Evolutionary conservation across 768 basidiomycete genomes (phyloP).

Genomic region (Cystofilobasidium bisporidii): DNA sequence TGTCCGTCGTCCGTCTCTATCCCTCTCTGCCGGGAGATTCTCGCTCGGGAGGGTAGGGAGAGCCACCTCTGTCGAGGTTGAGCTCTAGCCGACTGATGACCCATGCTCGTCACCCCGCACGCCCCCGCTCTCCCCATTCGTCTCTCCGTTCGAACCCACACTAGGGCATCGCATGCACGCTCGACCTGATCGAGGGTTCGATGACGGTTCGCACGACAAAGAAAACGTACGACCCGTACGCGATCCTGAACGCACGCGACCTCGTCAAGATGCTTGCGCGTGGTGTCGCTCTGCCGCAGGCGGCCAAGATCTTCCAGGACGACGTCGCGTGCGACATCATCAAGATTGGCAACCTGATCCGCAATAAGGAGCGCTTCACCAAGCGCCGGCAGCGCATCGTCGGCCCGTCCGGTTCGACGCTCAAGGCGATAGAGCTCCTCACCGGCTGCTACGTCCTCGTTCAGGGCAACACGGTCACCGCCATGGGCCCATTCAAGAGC

Average conservation of each 20-base stretch:
- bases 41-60: no score
- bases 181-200: slow-evolving; percentile 90
- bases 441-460: slow-evolving; percentile 96
- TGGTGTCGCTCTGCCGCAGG: slow-evolving; percentile 63
- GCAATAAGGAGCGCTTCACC: slow-evolving; percentile 94
- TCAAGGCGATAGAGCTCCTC: slow-evolving; percentile 96
- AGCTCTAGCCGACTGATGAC: no score
- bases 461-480: slow-evolving; percentile 94
- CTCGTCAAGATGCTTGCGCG: slow-evolving; percentile 89
- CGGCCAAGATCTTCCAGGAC: slow-evolving; percentile 82
- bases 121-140: neutral
- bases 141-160: neutral
- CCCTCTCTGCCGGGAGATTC: no score
- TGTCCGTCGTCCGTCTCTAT: no score
- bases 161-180: slow-evolving; percentile 78
- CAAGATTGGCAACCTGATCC: slow-evolving; percentile 85
- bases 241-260: slow-evolving; percentile 90
- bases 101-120: no score
- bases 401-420: slow-evolving; percentile 90
- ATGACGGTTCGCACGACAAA: slow-evolving; percentile 96
- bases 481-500: slow-evolving; percentile 92
- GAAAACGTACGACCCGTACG: slow-evolving; percentile 93
- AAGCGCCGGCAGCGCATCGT: slow-evolving; percentile 93
- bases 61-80: no score
- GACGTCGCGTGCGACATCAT: slow-evolving; percentile 89